Base-by-base conservation (phyloP, 768 basidiomycete genomes). In the Pulveroboletus sp. region DNA sequence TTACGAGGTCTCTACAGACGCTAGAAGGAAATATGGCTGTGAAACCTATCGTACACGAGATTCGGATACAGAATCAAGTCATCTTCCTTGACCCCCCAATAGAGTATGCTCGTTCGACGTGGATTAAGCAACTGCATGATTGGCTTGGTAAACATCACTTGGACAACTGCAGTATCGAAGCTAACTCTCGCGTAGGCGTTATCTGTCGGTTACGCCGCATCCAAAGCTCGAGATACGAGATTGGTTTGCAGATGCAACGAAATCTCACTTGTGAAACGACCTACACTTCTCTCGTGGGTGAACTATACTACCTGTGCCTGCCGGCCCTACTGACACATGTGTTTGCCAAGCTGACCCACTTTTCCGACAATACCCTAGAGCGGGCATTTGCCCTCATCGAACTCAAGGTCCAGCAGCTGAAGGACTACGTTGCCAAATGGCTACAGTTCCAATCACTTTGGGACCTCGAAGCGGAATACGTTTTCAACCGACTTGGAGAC, bases 71-170 rank as follows among this genome's bases (percentile, higher is more conserved):
- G 64, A 96, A 99, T 65, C 96, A 99, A 66, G 92, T 97, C 56
- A 97, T 99, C 68, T 98, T 96, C 74, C 76, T 98, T 45, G 95
- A 98, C 66, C 96, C 96, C 26, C 96, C 96, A 51, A 91, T 97
- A 72, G 95, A 98, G 67, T 82, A 89, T 59, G 93, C 95, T 0
- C 82, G 94, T 37, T 82, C 87, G 43, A 86, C 80, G 8, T 97
- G 94, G 94, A 79, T 94, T 53, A 79, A 77, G 39, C 89, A 94
- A 64, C 70, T 96, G 53, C 94, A 98, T 59, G 85, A 87, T 51
- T 91, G 91, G 85, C 74, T 97, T 13, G 90, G 89, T 86, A 53
- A 36, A 71, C 54, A 4, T 11, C 44, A 14, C 35, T 24, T 26
- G 24, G 27, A 33, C n/a, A n/a, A 49, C 9, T 28, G 44, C 24